phyloP scores from a whole-genome alignment of 2,329 filamentous ascomycete genomes.

The Pseudocercospora fuligena region DNA sequence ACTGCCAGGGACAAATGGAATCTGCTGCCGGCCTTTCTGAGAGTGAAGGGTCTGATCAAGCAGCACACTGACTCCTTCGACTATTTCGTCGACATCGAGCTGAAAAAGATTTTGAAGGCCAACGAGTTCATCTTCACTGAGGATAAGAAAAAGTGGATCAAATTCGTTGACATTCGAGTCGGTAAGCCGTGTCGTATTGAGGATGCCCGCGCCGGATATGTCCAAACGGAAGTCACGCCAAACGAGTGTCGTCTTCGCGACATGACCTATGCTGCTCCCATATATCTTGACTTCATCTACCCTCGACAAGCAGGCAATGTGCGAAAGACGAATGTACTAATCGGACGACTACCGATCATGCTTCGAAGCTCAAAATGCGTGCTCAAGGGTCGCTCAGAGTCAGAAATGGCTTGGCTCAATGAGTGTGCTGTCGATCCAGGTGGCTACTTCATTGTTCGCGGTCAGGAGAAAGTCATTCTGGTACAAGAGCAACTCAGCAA shows the following conservation, averaged over 20 bases:
- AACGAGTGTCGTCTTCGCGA: constrained; percentile 96
- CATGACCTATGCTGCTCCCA: constrained; percentile 96
- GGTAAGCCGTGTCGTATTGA: constrained; percentile 80
- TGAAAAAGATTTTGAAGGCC: constrained; percentile 94
- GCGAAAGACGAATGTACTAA: constrained; percentile 72
- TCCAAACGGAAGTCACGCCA: constrained; percentile 73
- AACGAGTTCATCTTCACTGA: constrained; percentile 89
- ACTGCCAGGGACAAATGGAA: constrained; percentile 92
- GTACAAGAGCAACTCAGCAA: constrained; percentile 99
- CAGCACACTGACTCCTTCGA: constrained; percentile 99
- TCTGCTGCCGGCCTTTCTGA: constrained; percentile 92
- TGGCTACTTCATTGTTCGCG: constrained; percentile 96
- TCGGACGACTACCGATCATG: constrained; percentile 96
- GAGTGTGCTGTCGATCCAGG: constrained; percentile 96
- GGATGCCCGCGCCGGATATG: constrained; percentile 70
- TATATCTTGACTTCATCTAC: constrained; percentile 90
- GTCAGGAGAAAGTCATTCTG: constrained; percentile 97
- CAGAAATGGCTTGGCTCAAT: constrained; percentile 88
- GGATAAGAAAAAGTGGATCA: constrained; percentile 90
- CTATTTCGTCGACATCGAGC: constrained; percentile 94
- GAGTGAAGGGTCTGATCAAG: constrained; percentile 95
- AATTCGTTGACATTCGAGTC: constrained; percentile 75
- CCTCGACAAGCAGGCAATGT: constrained; percentile 78
- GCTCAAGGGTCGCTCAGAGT: constrained; percentile 79
- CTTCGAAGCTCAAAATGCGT: constrained; percentile 93